Evolutionary conservation across 805 yeast species (phyloP), one percentile per base, ranked within the genome.

Genomic region (Komagataella populi): DNA sequence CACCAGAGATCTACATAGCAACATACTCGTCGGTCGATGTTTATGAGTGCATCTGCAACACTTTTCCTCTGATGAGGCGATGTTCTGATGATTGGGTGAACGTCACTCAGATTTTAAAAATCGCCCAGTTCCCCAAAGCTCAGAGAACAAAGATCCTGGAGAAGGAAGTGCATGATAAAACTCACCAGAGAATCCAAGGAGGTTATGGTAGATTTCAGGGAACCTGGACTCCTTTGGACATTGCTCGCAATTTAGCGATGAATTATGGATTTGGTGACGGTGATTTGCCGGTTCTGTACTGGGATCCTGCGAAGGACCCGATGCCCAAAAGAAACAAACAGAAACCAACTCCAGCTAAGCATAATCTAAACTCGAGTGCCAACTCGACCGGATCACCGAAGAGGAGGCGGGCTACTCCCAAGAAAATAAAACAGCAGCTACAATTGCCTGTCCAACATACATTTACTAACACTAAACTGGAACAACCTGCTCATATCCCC

Each of bases 11-110:
- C 24, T 68, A 70, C 50, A 65, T 70, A 24, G 73, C 78, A 1
- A 73, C 76, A 5, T 76, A 76, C 57, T 71, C 79, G 3, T 45
- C 63, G 58, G 70, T 72, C 1, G 80, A 76, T 50, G 81, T 76
- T 6, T 74, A 64, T 60, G 89, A 83, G 61, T 77, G 81, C 61
- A 76, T 86, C 46, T 48, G 44, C 20, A 71, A 77, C 39, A 87
- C 82, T 50, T 83, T 84, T 43, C 86, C 88, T 23, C 75, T 86
- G 50, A 93, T 93, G 98, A 78, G 98, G 59, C 74, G 98, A 53
- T 82, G 87, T 54, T 73, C 77, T 49, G 99, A 93, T 64, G 86
- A 90, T 58, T 93, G 98, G 98, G 88, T 93, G 51, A 86, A 86
- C 61, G 88, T 89, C 20, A 86, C 95, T 0, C 95, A 86, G 62